These are phyloP conservation scores for Coelastrella sp. DNA, from an alignment of 139 green algal species.

Conservation along the genomic window DNA sequence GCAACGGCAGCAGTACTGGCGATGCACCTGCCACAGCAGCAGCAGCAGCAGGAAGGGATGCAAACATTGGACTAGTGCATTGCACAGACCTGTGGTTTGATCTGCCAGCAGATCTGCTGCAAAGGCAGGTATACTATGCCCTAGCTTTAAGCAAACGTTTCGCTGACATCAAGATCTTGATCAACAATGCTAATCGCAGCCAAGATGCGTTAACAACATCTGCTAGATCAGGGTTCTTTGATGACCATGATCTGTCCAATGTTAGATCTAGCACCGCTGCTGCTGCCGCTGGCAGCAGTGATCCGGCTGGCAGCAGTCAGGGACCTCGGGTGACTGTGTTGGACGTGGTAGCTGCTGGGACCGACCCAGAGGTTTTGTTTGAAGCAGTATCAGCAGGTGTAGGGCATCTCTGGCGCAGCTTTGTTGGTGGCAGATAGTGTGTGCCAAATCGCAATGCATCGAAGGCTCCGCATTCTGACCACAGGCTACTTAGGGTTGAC, in stretches of 20 bases:
- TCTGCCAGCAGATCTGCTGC: not conserved
- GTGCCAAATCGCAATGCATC: no score
- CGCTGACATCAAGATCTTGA: not conserved
- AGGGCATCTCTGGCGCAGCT: not conserved
- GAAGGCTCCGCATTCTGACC: no score
- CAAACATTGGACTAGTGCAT: not conserved
- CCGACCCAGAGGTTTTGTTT: not conserved
- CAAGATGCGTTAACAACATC: not conserved
- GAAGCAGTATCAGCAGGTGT: not conserved
- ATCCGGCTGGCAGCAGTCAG: not conserved
- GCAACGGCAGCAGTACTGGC: not conserved
- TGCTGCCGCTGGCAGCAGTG: not conserved
- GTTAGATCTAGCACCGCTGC: not conserved
- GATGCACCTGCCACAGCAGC: not conserved
- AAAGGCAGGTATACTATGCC: constrained; percentile 19
- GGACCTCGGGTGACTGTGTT: not conserved
- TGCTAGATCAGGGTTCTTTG: not conserved
- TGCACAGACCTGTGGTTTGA: constrained; percentile 2
- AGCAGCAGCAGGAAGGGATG: not conserved
- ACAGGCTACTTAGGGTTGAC: no score
- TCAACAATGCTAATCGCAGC: not conserved
- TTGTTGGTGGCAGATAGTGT: not conserved
- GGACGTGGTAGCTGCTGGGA: constrained; percentile 2
- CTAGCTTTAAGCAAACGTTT: not conserved
- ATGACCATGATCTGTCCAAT: not conserved